Evolutionary conservation across 345 rosid genomes (phyloP).

Genomic region (Mallotus nudiflorus): DNA sequence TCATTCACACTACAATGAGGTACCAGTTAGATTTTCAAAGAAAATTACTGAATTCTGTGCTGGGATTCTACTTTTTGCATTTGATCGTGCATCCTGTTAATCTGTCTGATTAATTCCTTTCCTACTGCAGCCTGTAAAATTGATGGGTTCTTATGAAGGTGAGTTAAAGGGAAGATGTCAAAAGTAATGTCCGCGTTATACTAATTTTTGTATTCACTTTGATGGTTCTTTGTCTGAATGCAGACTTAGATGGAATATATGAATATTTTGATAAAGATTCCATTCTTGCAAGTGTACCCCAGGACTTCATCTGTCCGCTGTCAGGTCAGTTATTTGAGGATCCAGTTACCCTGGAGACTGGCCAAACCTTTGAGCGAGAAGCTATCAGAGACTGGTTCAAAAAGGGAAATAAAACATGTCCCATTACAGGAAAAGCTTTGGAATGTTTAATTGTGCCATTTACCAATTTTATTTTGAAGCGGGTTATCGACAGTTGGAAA

Average conservation of each 20-base stretch:
- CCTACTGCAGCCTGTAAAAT: conserved; percentile 31
- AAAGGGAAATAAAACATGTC: conserved; percentile 57
- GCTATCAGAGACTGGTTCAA: conserved; percentile 59
- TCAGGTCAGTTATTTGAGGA: conserved; percentile 54
- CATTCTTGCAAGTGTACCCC: conserved; percentile 35
- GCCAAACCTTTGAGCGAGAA: conserved; percentile 57
- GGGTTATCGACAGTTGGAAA: conserved; percentile 47
- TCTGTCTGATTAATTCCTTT: background rate
- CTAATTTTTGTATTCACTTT: conserved; percentile 18
- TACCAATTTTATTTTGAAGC: conserved; percentile 55
- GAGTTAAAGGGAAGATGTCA: conserved; percentile 17
- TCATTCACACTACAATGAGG: conserved; percentile 24
- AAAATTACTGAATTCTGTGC: background rate
- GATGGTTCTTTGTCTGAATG: conserved; percentile 17
- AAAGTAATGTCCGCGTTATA: conserved; percentile 1
- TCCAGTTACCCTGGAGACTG: conserved; percentile 67
- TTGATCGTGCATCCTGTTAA: background rate
- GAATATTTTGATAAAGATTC: conserved; percentile 31
- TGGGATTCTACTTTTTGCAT: background rate
- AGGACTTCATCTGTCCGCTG: conserved; percentile 56
- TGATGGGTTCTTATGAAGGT: conserved; percentile 33
- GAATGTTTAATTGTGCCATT: conserved; percentile 41
- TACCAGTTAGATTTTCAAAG: background rate
- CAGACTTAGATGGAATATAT: conserved; percentile 31
- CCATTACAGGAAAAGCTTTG: conserved; percentile 52